Base-by-base conservation (phyloP, 257 asterid genomes). In the Anisodus acutangulus region DNA sequence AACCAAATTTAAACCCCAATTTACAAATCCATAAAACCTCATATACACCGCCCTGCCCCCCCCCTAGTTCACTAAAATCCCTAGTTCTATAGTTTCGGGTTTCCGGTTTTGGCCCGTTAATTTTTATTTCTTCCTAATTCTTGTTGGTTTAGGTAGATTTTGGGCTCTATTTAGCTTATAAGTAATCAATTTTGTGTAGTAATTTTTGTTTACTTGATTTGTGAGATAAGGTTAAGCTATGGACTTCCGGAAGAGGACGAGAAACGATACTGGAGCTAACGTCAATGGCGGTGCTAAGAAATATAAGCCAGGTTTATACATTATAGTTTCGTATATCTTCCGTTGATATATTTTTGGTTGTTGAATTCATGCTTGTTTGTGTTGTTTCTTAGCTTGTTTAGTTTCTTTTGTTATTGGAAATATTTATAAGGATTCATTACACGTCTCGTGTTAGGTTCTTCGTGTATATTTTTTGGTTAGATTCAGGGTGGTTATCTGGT, bases 261-360 rank as follows among this genome's bases (percentile, higher is more conserved):
- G 82, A 53, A 78, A 54, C 19, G 82, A 78, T 51, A 31, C 12
- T 53, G 82, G 49, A 6, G 62, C 43, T 35, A 78, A 78, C 43
- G 49, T 31, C 10, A 78, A 78, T 78, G 82, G 82, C 26, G 82
- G 26, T 31, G 64, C 16, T 11, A 78, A 78, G 82, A 78, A 78
- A 78, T 78, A 78, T 78, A 78, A 78, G 49, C 16, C 82, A 78
- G 82, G 82, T 66, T 10, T 66, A 26, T 66, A 31, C 45, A 66
- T 5, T 66, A 26, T 66, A 22, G n/a, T 31, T 66, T 41, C 45
- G 45, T 41, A 6, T 41, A 2, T 4, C 6, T 41, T 31, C 35
- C 35, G 35, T 31, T 5, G 6, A 7, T 57, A 57, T 57, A 55
- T 11, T 9, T 63, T 22, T 9, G 6, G 10, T 8, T 63, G 22